These are phyloP conservation scores for Pseudopyricularia javanii DNA, from an alignment of 2,329 filamentous ascomycete genomes.

Conservation along the genomic window DNA sequence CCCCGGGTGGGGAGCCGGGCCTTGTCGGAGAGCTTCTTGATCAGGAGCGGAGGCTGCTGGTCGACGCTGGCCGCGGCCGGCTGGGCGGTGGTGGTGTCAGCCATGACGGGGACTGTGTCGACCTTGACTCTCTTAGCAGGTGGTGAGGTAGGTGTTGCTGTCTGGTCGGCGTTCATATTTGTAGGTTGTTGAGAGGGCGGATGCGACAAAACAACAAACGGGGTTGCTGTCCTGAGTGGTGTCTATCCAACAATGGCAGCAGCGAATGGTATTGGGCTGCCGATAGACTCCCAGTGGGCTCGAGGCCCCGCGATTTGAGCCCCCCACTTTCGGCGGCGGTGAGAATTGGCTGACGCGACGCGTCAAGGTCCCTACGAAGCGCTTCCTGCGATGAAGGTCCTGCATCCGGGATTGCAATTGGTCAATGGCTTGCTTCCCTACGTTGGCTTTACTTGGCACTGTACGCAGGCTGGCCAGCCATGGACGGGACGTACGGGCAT, in stretches of 20 bases:
- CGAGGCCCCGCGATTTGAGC: not conserved
- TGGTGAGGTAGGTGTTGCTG: slow-evolving; percentile 48
- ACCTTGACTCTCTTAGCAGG: slow-evolving; percentile 72
- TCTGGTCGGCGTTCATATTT: slow-evolving; percentile 17
- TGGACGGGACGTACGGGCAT: too few relatives aligned
- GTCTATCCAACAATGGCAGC: too few relatives aligned
- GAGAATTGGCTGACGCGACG: not conserved
- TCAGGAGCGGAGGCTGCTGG: slow-evolving; percentile 51
- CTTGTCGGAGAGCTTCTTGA: slow-evolving; percentile 76
- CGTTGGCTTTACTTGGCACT: too few relatives aligned
- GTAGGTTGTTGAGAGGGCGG: not conserved
- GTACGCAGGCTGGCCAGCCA: too few relatives aligned
- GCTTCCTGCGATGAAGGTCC: not conserved
- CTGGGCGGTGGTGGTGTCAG: slow-evolving; percentile 7
- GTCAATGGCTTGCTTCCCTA: too few relatives aligned
- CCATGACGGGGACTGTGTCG: slow-evolving; percentile 15
- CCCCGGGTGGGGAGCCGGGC: slow-evolving; percentile 80
- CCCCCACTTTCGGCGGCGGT: not conserved
- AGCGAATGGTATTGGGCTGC: too few relatives aligned
- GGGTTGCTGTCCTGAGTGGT: too few relatives aligned
- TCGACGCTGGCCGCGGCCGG: slow-evolving; percentile 20
- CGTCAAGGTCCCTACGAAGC: not conserved
- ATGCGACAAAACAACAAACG: not conserved
- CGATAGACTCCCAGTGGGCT: not conserved
- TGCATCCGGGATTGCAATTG: not conserved